These are phyloP conservation scores for Coniochaeta sp. DNA, from an alignment of 2,329 filamentous ascomycete species.

Conservation along the genomic window DNA sequence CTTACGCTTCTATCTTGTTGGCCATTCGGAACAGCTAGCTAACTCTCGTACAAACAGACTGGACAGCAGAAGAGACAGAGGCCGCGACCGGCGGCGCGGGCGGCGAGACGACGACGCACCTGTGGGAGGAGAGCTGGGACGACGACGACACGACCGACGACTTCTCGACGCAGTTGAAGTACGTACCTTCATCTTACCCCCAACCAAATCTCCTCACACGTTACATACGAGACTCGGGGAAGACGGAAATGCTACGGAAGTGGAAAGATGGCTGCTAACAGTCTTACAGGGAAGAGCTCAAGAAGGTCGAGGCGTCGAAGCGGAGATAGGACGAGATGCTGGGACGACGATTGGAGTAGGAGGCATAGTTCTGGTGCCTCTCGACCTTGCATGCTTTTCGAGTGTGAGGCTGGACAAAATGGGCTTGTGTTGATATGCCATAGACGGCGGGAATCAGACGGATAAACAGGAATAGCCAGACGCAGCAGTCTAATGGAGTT, in stretches of 20 bases:
- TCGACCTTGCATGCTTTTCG: too few relatives aligned
- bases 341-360: too few relatives aligned
- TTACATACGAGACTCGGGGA: neutral
- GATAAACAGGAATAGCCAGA: too few relatives aligned
- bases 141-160: slow-evolving; percentile 97
- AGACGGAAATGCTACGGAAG: too few relatives aligned
- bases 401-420: too few relatives aligned
- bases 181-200: slow-evolving; percentile 34
- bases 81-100: slow-evolving; percentile 53
- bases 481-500: too few relatives aligned
- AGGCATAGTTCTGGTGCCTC: too few relatives aligned
- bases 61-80: slow-evolving; percentile 86
- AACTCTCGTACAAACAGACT: slow-evolving; percentile 58
- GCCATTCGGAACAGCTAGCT: neutral
- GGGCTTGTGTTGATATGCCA: too few relatives aligned
- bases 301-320: slow-evolving; percentile 78
- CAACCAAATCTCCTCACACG: neutral
- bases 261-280: neutral
- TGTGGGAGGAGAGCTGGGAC: slow-evolving; percentile 99
- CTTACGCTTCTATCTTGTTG: neutral
- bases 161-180: slow-evolving; percentile 93
- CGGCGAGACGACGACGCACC: slow-evolving; percentile 62
- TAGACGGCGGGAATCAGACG: too few relatives aligned
- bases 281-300: slow-evolving; percentile 73
- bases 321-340: slow-evolving; percentile 35